A percentile compares a stretch with the other conserved stretches of the same genome.
These are phyloP conservation scores for Urtica urens DNA, from an alignment of 306 rosid species.

Conservation along the genomic window DNA sequence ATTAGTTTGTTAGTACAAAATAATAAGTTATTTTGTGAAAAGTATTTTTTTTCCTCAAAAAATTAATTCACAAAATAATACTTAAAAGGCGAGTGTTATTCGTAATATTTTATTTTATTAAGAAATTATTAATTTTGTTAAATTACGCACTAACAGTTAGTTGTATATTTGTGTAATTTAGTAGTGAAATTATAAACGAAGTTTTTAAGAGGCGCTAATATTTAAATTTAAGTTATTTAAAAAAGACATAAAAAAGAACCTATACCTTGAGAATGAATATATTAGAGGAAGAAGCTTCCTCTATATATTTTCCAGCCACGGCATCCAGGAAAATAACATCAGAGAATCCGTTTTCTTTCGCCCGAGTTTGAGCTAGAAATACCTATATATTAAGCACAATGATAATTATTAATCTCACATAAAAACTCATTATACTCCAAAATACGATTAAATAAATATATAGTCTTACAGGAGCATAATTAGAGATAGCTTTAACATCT, in stretches of 20 bases:
- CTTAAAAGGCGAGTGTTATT: no score
- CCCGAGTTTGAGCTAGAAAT: slow-evolving; percentile 40
- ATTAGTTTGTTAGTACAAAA: no score
- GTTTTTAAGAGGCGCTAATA: background rate
- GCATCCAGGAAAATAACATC: slow-evolving; percentile 68
- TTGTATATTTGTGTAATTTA: no score
- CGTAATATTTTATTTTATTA: no score
- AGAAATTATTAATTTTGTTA: no score
- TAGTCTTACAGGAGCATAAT: slow-evolving; percentile 68
- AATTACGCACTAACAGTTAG: no score
- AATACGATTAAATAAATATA: background rate
- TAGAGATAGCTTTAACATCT: slow-evolving; percentile 52
- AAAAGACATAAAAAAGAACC: background rate
- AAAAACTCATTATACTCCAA: background rate
- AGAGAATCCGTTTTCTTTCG: slow-evolving; percentile 54
- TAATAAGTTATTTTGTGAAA: no score
- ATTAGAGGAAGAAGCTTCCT: slow-evolving; percentile 84
- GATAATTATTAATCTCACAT: background rate
- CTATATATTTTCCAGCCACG: slow-evolving; percentile 33
- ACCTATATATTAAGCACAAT: slow-evolving; percentile 31
- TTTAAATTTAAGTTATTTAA: background rate
- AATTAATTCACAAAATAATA: no score
- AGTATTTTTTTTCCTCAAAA: no score
- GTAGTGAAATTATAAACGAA: background rate
- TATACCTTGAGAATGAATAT: slow-evolving; percentile 59